phyloP scores from a whole-genome alignment of 306 rosid species.

The Prunus fruticosa region DNA sequence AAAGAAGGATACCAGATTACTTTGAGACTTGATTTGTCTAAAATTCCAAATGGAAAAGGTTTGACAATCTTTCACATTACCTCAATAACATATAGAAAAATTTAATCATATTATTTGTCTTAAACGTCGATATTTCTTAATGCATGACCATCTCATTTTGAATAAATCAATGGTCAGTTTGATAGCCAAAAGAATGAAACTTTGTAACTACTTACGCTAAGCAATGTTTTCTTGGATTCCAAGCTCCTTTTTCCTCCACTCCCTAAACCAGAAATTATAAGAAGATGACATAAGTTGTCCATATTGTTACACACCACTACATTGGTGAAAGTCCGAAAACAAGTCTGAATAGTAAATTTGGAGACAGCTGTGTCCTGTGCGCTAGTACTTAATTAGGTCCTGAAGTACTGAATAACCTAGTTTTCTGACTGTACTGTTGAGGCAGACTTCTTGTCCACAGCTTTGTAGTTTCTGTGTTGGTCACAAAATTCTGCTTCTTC shows the following conservation, averaged over 20 bases:
- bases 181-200: neutral
- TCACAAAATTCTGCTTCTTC: neutral
- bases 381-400: neutral
- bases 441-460: neutral
- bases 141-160: neutral
- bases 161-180: neutral
- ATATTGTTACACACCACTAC: neutral
- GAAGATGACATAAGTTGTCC: neutral
- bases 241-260: neutral
- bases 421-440: neutral
- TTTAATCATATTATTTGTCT: neutral
- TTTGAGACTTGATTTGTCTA: slow-evolving; percentile 51
- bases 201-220: neutral
- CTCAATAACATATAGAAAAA: neutral
- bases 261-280: neutral
- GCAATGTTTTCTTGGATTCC: neutral
- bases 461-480: neutral
- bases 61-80: slow-evolving; percentile 10
- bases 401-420: neutral
- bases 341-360: neutral
- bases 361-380: neutral
- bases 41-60: slow-evolving; percentile 64
- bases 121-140: neutral
- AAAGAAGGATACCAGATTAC: slow-evolving; percentile 76
- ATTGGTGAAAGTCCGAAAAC: neutral